Evolutionary conservation across 2,329 filamentous ascomycete genomes (phyloP).

Genomic region (Rhexocercosporidium sp.): DNA sequence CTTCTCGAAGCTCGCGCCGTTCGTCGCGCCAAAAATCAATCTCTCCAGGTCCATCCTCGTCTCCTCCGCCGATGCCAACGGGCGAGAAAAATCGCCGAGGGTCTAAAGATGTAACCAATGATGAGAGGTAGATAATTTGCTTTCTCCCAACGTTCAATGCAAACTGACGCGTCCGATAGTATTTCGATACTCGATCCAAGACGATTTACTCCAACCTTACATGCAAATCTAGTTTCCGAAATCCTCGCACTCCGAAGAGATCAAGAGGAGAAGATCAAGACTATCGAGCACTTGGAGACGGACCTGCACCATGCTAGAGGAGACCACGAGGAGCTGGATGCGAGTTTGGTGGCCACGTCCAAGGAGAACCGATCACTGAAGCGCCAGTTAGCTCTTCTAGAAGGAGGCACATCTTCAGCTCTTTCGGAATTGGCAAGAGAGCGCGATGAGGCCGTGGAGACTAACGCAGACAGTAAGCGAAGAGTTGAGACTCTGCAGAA

Average conservation of each 20-base stretch:
- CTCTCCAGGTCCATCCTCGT: slow-evolving; percentile 68
- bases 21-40: slow-evolving; percentile 63
- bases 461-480: slow-evolving; percentile 72
- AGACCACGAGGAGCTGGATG: slow-evolving; percentile 75
- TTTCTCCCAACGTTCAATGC: neutral
- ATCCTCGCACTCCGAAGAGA: slow-evolving; percentile 87
- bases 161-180: slow-evolving; percentile 40
- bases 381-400: slow-evolving; percentile 83
- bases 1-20: slow-evolving; percentile 71
- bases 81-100: slow-evolving; percentile 56
- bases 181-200: slow-evolving; percentile 80
- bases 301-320: slow-evolving; percentile 72
- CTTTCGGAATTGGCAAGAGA: slow-evolving; percentile 84
- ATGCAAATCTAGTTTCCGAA: slow-evolving; percentile 93
- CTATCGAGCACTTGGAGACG: slow-evolving; percentile 84
- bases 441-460: slow-evolving; percentile 81
- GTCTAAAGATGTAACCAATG: slow-evolving; percentile 62
- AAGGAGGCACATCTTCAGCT: slow-evolving; percentile 86
- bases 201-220: slow-evolving; percentile 91
- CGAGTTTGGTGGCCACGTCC: slow-evolving; percentile 63
- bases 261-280: slow-evolving; percentile 84
- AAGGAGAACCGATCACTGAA: slow-evolving; percentile 84
- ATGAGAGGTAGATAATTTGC: slow-evolving; percentile 64
- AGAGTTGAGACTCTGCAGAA: slow-evolving; percentile 81
- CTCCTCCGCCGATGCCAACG: slow-evolving; percentile 59